Evolutionary conservation across 768 basidiomycete genomes (phyloP), one percentile per base, ranked within the genome.

Genomic region (Leccinellum rugosiceps): DNA sequence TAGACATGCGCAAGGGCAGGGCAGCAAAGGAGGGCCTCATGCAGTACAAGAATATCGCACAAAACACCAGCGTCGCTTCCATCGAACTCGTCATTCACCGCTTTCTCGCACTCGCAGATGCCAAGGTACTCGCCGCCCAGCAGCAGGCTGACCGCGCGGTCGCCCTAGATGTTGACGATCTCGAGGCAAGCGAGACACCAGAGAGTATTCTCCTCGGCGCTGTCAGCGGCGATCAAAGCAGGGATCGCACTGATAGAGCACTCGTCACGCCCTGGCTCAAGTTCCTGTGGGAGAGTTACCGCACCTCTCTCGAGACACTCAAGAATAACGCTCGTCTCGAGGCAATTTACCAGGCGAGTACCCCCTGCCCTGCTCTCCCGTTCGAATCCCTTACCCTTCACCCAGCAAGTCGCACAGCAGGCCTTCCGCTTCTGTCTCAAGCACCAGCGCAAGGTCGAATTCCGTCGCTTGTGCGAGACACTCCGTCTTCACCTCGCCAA

Each of bases 401-500:
- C 80, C 96, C 19, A 95, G 93, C 86, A 90, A 83, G 90, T 98
- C 68, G 95, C 94, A 11, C 91, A 94, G 74, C 91, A 96, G 78
- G 96, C 97, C 0, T 97, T 99, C 82, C 86, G 90, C 67, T 98
- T 99, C 76, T 98, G 96, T 75, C 78, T 96, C 56, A 88, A 87
- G 67, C 89, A 98, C 76, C 82, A 89, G 67, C 88, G 96, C 58
- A 96, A 95, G 76, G 91, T 95, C 71, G 96, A 98, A 68, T 99
- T 99, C 79, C 87, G 96, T 57, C 88, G 96, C 32, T 82, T 99
- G 1, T 98, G 94, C 75, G 95, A 98, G 68, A 98, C 93, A 3
- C 85, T 99, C 35, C 90, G 96, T 56, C 85, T 97, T 21, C 97
- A 99, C 69, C 85, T 99, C 52, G 75, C 90, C 64, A 97, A 97